Percentiles rank a stretch among this genome's conserved stretches.
phyloP scores from a whole-genome alignment of 495 filamentous ascomycete species.

The Friedmanniomyces simplex region DNA sequence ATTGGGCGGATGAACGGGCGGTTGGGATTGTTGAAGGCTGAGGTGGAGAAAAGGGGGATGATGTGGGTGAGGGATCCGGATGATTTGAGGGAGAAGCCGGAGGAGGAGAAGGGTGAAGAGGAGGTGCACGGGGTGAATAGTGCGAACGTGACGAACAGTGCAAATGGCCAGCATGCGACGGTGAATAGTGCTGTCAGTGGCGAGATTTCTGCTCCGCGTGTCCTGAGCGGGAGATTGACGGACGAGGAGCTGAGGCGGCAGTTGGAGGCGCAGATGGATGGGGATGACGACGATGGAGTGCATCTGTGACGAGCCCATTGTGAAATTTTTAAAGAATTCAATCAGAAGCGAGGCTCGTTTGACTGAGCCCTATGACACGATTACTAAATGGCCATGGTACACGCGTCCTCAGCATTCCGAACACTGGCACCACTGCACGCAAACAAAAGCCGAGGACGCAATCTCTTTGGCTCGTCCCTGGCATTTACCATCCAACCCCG shows the following conservation, averaged over 20 bases:
- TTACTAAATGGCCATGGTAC: no score
- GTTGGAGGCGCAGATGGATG: constrained; percentile 17
- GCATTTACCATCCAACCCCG: no score
- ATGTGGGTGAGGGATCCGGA: constrained; percentile 49
- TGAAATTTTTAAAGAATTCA: no score
- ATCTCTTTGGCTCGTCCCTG: no score
- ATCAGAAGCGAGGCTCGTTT: no score
- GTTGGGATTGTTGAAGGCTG: constrained; percentile 53
- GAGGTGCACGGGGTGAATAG: constrained; percentile 28
- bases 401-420: no score
- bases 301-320: constrained; percentile 21
- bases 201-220: background rate
- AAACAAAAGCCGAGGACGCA: no score
- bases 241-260: constrained; percentile 25
- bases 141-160: constrained; percentile 19
- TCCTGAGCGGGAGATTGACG: constrained; percentile 18
- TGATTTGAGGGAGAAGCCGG: constrained; percentile 20
- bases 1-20: constrained; percentile 63
- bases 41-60: constrained; percentile 67
- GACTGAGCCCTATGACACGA: no score
- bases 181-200: background rate
- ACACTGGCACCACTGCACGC: no score
- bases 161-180: background rate
- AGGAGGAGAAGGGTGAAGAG: constrained; percentile 1
- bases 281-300: constrained; percentile 22